phyloP scores from a whole-genome alignment of 1,284 basidiomycete species.

The Apiotrichum gamsii region DNA sequence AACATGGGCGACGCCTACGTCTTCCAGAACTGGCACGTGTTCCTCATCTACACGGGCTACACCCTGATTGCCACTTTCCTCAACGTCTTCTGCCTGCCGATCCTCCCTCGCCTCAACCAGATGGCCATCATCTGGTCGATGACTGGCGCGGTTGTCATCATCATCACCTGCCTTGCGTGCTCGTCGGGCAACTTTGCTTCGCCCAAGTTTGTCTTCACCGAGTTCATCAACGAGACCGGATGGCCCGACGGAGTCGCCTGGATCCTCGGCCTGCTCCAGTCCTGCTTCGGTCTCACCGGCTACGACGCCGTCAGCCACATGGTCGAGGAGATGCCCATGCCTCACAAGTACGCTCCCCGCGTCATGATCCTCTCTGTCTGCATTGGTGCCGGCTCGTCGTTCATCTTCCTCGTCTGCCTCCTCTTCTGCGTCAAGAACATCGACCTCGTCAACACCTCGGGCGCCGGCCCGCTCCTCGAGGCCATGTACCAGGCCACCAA shows the following conservation, averaged over 20 bases:
- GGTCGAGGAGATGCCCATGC: constrained; percentile 40
- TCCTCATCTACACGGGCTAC: constrained; percentile 35
- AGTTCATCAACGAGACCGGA: constrained; percentile 48
- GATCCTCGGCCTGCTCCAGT: constrained; percentile 49
- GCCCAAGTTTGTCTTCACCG: constrained; percentile 47
- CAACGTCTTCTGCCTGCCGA: constrained; percentile 38
- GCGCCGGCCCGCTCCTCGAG: constrained; percentile 60
- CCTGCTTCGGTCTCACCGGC: constrained; percentile 44
- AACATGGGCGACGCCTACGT: constrained; percentile 26
- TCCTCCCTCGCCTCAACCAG: constrained; percentile 40
- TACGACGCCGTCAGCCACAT: constrained; percentile 40
- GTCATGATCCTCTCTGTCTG: constrained; percentile 57
- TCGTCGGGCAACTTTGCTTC: constrained; percentile 42
- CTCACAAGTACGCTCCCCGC: constrained; percentile 41
- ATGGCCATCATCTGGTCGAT: constrained; percentile 41
- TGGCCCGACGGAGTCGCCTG: constrained; percentile 50
- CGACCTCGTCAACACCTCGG: constrained; percentile 52
- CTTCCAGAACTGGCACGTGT: constrained; percentile 28
- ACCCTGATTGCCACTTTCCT: constrained; percentile 27
- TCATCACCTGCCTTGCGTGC: constrained; percentile 44
- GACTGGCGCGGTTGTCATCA: constrained; percentile 37
- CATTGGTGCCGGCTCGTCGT: constrained; percentile 56
- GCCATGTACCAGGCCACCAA: constrained; percentile 61
- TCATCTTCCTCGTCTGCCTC: constrained; percentile 63
- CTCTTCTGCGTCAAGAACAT: constrained; percentile 62